Conservation (phyloP, 148 eudicot species). For the Polygonum maritimum region DNA sequence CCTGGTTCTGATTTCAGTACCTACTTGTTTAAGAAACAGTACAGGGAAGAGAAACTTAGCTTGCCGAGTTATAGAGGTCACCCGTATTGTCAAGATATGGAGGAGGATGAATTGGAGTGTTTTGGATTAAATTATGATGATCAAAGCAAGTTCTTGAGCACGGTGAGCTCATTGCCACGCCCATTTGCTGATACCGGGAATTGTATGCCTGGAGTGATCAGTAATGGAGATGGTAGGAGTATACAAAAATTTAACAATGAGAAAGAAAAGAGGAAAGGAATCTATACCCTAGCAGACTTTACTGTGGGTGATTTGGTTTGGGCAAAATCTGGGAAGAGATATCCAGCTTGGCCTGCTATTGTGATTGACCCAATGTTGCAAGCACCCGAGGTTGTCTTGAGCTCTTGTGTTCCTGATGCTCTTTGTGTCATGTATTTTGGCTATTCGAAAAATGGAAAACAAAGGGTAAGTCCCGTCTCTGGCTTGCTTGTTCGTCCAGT, state of each 20-base stretch:
- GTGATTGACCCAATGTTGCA: constrained; percentile 52
- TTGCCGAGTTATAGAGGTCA: constrained; percentile 34
- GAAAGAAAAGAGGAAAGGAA: constrained; percentile 24
- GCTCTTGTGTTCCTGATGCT: constrained; percentile 48
- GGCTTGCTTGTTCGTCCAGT: neutral
- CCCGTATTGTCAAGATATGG: constrained; percentile 36
- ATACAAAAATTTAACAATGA: constrained; percentile 15
- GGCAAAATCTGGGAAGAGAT: constrained; percentile 67
- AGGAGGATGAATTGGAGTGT: constrained; percentile 29
- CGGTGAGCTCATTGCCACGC: constrained; percentile 14
- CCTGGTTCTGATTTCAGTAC: constrained; percentile 5
- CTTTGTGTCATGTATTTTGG: constrained; percentile 65
- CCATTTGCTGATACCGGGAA: constrained; percentile 20
- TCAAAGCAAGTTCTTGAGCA: constrained; percentile 20
- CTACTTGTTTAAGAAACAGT: constrained; percentile 27
- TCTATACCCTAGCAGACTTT: constrained; percentile 42
- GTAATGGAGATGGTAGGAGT: constrained; percentile 8
- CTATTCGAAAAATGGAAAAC: constrained; percentile 45
- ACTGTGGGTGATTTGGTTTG: constrained; percentile 51
- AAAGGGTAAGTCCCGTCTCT: constrained; percentile 31
- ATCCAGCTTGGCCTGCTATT: constrained; percentile 69
- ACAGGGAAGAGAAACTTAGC: constrained; percentile 21
- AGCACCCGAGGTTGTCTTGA: constrained; percentile 52
- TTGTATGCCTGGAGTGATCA: constrained; percentile 10
- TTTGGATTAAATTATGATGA: constrained; percentile 19